Evolutionary conservation across 768 basidiomycete species (phyloP), one percentile per base, ranked within the genome.

Genomic region (Hericium erinaceus): DNA sequence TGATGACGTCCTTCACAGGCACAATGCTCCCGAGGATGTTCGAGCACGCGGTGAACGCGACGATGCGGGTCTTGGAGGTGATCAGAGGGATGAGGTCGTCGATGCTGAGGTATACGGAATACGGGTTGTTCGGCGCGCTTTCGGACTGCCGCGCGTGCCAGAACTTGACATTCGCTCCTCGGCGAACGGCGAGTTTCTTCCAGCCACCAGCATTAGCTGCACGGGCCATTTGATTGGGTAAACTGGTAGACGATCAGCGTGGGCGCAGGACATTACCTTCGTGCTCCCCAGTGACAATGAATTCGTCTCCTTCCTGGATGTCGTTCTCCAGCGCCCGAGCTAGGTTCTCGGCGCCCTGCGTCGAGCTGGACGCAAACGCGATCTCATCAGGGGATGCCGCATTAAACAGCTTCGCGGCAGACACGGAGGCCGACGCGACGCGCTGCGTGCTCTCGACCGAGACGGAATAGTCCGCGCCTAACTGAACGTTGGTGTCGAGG

Each of bases 221-320:
- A 56, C 20, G 50, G 52, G 40, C 6, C n/a, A 28, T 20, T 22
- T 8, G 2, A 2, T 53, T 58, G 51, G 33, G 39, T 44, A 41
- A 39, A 40, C 26, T 26, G 26, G 26, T 33, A 16, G 1, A 24
- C 9, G 39, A 33, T 10, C 18, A 22, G 52, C 20, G 20, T 20
- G 22, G 28, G 13, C 15, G 16, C 20, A 12, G 48, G 16, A 3
- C 57, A 72, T 26, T 40, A 89, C 87, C 82, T 76, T 92, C 89
- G 61, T 92, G 89, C 65, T 91, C 89, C 1, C 79, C 80, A 0
- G 85, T 87, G n/a, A 90, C 66, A 55, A 92, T 82, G 57, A 91
- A 82, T 68, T 91, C 89, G 58, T 90, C 89, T 3, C 80, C 85
- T 0, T 70, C 59, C 39, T 76, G 65, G 26, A 90, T 74, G 54